These are phyloP conservation scores for Coix lacrymajobi DNA, from an alignment of 176 grass and related monocot species.

Conservation along the genomic window DNA sequence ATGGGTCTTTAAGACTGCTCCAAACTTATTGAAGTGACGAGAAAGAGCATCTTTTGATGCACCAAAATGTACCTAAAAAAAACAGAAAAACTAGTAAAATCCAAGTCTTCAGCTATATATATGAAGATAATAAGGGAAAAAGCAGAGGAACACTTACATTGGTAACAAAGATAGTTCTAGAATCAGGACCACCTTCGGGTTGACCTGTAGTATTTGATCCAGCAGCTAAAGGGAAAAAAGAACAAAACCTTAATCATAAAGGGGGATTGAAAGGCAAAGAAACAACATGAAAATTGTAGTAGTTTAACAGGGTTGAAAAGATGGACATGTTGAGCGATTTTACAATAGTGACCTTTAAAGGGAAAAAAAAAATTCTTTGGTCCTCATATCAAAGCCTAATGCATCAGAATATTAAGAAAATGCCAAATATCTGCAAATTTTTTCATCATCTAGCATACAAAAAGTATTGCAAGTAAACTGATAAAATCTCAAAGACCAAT, in stretches of 20 bases:
- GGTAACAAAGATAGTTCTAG: slow-evolving; percentile 61
- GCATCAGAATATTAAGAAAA: neutral
- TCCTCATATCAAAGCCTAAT: neutral
- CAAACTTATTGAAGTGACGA: slow-evolving; percentile 94
- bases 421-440: neutral
- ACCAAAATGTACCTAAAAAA: slow-evolving; percentile 68
- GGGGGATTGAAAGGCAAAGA: neutral
- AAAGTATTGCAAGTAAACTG: neutral
- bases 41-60: slow-evolving; percentile 92
- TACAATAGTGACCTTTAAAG: slow-evolving; percentile 2
- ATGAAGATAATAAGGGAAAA: neutral
- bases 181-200: slow-evolving; percentile 44
- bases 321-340: neutral
- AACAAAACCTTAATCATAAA: neutral
- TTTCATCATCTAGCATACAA: neutral
- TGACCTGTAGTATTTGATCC: slow-evolving; percentile 47
- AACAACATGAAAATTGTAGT: neutral
- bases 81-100: slow-evolving; percentile 16
- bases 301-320: neutral
- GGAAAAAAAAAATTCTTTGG: neutral
- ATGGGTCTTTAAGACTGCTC: slow-evolving; percentile 80
- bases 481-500: neutral
- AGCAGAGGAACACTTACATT: slow-evolving; percentile 51
- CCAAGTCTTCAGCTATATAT: neutral
- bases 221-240: slow-evolving; percentile 18